Evolutionary conservation across 140 eudicot species (phyloP).

Genomic region (Stevia rebaudiana): DNA sequence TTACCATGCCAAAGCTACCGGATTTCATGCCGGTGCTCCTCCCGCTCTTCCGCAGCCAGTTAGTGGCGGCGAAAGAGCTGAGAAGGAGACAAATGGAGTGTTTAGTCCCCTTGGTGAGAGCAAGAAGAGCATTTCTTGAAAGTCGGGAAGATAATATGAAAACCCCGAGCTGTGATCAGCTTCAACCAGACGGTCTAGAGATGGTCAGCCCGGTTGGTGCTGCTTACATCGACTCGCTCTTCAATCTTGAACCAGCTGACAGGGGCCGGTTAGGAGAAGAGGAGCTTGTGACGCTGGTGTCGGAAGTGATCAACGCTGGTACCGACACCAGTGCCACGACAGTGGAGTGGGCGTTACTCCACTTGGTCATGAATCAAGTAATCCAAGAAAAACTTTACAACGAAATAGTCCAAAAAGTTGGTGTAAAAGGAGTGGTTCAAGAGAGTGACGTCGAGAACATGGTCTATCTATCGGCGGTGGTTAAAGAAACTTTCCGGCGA

Average conservation of each 20-base stretch:
- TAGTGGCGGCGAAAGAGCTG: constrained; percentile 57
- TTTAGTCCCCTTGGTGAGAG: constrained; percentile 55
- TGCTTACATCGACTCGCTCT: constrained; percentile 78
- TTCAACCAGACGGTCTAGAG: constrained; percentile 30
- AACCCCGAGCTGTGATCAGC: constrained; percentile 24
- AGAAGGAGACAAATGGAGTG: constrained; percentile 60
- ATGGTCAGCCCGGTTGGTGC: constrained; percentile 95
- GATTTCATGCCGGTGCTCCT: constrained; percentile 74
- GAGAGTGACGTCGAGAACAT: constrained; percentile 66
- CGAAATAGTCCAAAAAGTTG: constrained; percentile 58
- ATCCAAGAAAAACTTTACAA: constrained; percentile 68
- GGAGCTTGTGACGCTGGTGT: constrained; percentile 73
- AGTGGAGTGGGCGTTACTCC: constrained; percentile 81
- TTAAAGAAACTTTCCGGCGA: constrained; percentile 76
- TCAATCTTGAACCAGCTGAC: constrained; percentile 50
- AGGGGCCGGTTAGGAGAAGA: constrained; percentile 66
- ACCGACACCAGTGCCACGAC: constrained; percentile 90
- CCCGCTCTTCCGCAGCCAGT: constrained; percentile 60
- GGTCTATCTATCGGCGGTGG: constrained; percentile 63
- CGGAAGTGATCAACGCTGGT: constrained; percentile 84
- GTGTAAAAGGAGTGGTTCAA: constrained; percentile 44
- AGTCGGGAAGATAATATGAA: constrained; percentile 41
- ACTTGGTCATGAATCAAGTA: constrained; percentile 61
- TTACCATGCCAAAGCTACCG: constrained; percentile 76
- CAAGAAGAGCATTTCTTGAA: constrained; percentile 56